Conservation (phyloP, 2,329 filamentous ascomycete genomes). For the Neobulgaria alba region DNA sequence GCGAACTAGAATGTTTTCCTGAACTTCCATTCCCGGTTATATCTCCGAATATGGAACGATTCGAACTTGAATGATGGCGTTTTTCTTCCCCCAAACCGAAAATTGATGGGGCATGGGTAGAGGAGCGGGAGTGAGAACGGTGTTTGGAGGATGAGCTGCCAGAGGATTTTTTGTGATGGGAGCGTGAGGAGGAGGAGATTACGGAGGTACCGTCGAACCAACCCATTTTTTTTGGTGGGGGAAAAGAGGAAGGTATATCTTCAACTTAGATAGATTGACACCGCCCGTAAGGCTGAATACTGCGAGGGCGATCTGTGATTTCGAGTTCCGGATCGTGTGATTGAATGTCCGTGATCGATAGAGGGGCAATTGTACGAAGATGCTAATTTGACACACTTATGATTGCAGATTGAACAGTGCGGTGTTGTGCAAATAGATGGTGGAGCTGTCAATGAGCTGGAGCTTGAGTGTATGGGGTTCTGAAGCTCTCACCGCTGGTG, state of each 20-base stretch:
- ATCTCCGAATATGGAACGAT: no score
- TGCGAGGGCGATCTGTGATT: no score
- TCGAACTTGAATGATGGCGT: no score
- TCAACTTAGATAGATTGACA: no score
- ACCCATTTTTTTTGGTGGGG: slow-evolving; percentile 29
- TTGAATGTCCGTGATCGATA: not conserved
- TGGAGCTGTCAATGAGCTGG: not conserved
- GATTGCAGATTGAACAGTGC: not conserved
- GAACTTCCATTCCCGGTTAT: no score
- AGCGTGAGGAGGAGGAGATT: slow-evolving; percentile 16
- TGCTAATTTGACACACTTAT: not conserved
- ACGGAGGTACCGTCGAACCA: slow-evolving; percentile 37
- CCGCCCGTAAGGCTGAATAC: no score
- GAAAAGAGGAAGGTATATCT: not conserved
- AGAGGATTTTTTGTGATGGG: slow-evolving; percentile 17
- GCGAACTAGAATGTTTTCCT: slow-evolving; percentile 26
- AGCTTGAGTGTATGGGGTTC: not conserved
- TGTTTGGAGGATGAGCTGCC: slow-evolving; percentile 16
- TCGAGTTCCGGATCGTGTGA: no score
- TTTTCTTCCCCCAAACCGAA: slow-evolving; percentile 10
- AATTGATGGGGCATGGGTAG: slow-evolving; percentile 9
- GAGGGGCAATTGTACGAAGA: not conserved
- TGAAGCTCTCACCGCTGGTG: not conserved
- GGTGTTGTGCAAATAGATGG: not conserved
- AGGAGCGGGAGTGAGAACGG: slow-evolving; percentile 7